Evolutionary conservation across 768 basidiomycete species (phyloP).

Genomic region (Boletellus sp.): DNA sequence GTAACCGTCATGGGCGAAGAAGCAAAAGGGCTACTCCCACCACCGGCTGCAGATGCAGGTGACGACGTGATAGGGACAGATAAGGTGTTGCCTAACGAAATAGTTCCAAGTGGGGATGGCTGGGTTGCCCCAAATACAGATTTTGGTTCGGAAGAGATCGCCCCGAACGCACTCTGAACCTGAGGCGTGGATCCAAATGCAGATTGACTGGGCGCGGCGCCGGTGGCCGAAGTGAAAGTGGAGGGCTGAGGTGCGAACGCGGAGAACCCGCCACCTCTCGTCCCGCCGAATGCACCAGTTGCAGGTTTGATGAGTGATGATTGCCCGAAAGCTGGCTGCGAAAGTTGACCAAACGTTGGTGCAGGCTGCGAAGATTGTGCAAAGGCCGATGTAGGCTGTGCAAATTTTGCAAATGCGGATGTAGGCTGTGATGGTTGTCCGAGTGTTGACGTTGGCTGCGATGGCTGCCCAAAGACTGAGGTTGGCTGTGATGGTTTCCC

Average conservation of each 20-base stretch:
- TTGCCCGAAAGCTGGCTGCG: constrained; percentile 36
- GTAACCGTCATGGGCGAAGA: constrained; percentile 24
- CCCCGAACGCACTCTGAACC: constrained; percentile 21
- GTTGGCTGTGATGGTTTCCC: constrained; percentile 25
- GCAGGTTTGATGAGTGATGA: constrained; percentile 46
- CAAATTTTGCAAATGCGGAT: constrained; percentile 38
- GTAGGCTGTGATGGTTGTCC: constrained; percentile 30
- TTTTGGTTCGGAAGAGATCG: constrained; percentile 7
- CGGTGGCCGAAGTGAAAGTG: constrained; percentile 33
- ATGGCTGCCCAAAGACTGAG: constrained; percentile 24
- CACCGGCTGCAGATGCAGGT: constrained; percentile 20
- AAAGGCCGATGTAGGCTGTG: constrained; percentile 27
- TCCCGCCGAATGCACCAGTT: constrained; percentile 47
- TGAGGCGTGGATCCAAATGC: constrained; percentile 16
- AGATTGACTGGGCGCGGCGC: constrained; percentile 14
- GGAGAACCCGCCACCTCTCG: constrained; percentile 45
- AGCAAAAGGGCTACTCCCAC: constrained; percentile 22
- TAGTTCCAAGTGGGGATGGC: constrained; percentile 28
- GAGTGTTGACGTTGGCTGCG: constrained; percentile 34
- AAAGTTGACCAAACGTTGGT: constrained; percentile 34
- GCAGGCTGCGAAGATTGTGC: constrained; percentile 30
- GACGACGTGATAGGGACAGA: constrained; percentile 16
- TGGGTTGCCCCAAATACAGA: constrained; percentile 17
- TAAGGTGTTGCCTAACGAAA: constrained; percentile 15
- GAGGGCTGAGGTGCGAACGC: constrained; percentile 49